Conservation (phyloP, 495 filamentous ascomycete species). For the Hypoxylon crocopeplum region DNA sequence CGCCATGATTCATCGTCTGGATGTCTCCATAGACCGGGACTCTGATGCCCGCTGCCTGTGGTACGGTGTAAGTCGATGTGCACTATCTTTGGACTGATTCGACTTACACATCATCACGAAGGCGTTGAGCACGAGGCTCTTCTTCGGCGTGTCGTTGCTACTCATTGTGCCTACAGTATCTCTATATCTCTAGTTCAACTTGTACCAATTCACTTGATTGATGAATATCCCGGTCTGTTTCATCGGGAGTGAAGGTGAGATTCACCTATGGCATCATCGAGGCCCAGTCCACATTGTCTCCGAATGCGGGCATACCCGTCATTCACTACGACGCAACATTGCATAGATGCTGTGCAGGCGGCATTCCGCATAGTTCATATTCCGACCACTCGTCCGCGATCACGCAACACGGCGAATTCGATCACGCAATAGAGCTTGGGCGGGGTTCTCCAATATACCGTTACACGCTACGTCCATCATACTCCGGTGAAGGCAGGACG, state of each 20-base stretch:
- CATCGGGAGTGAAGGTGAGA: no score
- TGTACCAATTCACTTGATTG: background rate
- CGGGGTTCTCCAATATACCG: conserved; percentile 15
- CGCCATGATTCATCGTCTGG: conserved; percentile 59
- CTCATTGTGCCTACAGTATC: conserved; percentile 5
- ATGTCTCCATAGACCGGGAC: conserved; percentile 68
- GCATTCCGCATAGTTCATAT: no score
- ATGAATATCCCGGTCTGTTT: no score
- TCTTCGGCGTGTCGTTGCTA: conserved; percentile 46
- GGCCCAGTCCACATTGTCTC: conserved; percentile 6
- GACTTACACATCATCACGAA: conserved; percentile 64
- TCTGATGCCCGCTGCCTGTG: conserved; percentile 65
- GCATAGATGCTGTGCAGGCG: no score
- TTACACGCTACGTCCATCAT: conserved; percentile 1
- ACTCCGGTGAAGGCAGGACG: conserved; percentile 17
- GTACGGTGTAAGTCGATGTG: conserved; percentile 4
- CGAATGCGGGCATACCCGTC: conserved; percentile 15
- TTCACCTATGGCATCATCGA: conserved; percentile 1
- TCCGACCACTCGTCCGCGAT: conserved; percentile 16
- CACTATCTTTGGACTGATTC: background rate
- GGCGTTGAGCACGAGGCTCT: conserved; percentile 69
- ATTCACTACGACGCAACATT: background rate
- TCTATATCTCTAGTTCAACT: background rate
- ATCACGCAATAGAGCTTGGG: conserved; percentile 31
- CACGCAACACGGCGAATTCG: conserved; percentile 19